Evolutionary conservation across 73 alveolate genomes (phyloP), one percentile per base, ranked within the genome.

Genomic region (Paramecium tetraurelia): DNA sequence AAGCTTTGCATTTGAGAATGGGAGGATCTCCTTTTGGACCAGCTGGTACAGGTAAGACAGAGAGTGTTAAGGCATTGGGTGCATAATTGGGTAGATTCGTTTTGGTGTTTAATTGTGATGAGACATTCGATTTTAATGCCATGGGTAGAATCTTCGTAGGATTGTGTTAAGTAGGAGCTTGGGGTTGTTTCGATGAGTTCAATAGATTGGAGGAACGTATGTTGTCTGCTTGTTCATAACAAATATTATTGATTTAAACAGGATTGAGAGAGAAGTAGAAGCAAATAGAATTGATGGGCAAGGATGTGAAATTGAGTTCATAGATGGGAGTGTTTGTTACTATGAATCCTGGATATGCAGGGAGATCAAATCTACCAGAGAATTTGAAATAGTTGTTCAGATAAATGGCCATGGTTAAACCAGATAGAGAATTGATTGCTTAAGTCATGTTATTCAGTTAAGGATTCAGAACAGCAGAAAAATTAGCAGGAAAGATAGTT

Each of bases 341-440:
- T 29, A 99, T 99, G 99, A 99, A 99, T 86, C 99, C 99, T 33
- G 99, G 99, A 36, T 99, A 99, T 93, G 99, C 99, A 18, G 99
- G 99, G 24, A 97, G 99, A 84, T 96, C 99, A 35, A 98, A 99
- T 92, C 94, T 99, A 53, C 99, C 99, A 4, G 99, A 99, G 89
- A 99, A 99, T 92, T 93, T 99, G 85, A 99, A 99, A 94, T 98
- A 98, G 92, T 96, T 99, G 71, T 99, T 99, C 95, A 98, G 99
- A 86, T 98, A 98, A 92, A 98, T 99, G 96, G 99, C 99, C 38
- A 99, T 99, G 99, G 99, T 97, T 86, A 97, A 96, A 85, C 99
- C 99, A 22, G 99, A 98, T 93, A 97, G 97, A 96, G 99, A 98
- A 83, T 94, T 98, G 96, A 98, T 98, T 83, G 99, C 99, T 4